A percentile compares a stretch with the other conserved stretches of the same genome.
phyloP scores from a whole-genome alignment of 2,329 filamentous ascomycete genomes.

The Aspergillus quadrilineatus region DNA sequence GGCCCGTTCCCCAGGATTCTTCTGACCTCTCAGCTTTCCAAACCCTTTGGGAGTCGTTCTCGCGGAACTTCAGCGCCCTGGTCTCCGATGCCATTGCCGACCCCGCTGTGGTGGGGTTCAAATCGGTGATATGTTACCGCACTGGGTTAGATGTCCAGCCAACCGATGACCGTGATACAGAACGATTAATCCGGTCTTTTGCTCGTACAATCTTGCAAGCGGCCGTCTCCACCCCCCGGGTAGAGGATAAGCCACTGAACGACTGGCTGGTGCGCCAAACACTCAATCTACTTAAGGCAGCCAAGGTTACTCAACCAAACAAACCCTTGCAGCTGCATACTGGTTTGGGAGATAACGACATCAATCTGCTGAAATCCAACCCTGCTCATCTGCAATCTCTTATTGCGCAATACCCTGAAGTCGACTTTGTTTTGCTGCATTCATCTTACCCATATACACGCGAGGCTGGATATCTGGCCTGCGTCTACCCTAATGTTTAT shows the following conservation, averaged over 20 bases:
- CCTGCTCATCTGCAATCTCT: slow-evolving; percentile 73
- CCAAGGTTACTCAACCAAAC: slow-evolving; percentile 39
- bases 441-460: slow-evolving; percentile 78
- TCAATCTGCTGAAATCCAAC: slow-evolving; percentile 67
- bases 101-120: slow-evolving; percentile 72
- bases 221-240: slow-evolving; percentile 30
- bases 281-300: slow-evolving; percentile 57
- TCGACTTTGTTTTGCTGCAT: slow-evolving; percentile 76
- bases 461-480: slow-evolving; percentile 75
- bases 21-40: slow-evolving; percentile 24
- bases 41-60: slow-evolving; percentile 26
- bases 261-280: slow-evolving; percentile 66
- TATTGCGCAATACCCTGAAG: slow-evolving; percentile 65
- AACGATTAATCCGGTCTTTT: slow-evolving; percentile 29
- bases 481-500: slow-evolving; percentile 75
- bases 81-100: slow-evolving; percentile 63
- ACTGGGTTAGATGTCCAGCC: slow-evolving; percentile 67
- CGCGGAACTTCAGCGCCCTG: slow-evolving; percentile 30
- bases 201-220: slow-evolving; percentile 27
- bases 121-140: slow-evolving; percentile 79
- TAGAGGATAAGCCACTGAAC: slow-evolving; percentile 66
- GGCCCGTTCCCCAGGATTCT: slow-evolving; percentile 28
- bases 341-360: slow-evolving; percentile 77
- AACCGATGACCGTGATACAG: slow-evolving; percentile 44
- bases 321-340: slow-evolving; percentile 86